These are phyloP conservation scores for Solanum megistacrolobum DNA, from an alignment of 257 asterid species.

Conservation along the genomic window DNA sequence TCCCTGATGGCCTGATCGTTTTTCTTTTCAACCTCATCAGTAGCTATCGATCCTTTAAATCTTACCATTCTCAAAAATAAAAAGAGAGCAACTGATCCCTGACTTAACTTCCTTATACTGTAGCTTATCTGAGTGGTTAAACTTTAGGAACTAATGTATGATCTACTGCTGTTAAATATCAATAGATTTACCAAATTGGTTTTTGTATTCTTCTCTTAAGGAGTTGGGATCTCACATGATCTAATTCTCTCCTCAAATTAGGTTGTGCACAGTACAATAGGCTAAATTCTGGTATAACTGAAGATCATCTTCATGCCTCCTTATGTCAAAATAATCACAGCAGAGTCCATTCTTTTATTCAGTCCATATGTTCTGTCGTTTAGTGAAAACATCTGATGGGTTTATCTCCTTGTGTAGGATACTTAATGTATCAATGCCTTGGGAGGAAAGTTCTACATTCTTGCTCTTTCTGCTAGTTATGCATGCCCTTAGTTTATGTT, in stretches of 20 bases:
- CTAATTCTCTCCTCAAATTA: not conserved
- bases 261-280: not conserved
- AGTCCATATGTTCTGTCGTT: not conserved
- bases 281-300: not conserved
- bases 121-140: not conserved
- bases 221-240: not conserved
- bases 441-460: not conserved
- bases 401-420: not conserved
- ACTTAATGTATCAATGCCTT: too few relatives aligned
- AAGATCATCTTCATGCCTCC: not conserved
- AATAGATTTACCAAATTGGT: not conserved
- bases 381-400: not conserved
- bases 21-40: not conserved
- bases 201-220: not conserved
- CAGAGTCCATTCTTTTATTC: not conserved
- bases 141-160: not conserved
- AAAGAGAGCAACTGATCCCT: not conserved
- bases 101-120: not conserved
- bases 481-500: not conserved
- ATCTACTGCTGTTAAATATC: not conserved
- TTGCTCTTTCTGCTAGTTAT: not conserved
- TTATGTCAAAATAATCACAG: not conserved
- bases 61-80: not conserved
- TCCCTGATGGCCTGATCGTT: not conserved
- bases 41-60: not conserved